phyloP scores from a whole-genome alignment of 139 green algal genomes.

The Gonium pectorale region DNA sequence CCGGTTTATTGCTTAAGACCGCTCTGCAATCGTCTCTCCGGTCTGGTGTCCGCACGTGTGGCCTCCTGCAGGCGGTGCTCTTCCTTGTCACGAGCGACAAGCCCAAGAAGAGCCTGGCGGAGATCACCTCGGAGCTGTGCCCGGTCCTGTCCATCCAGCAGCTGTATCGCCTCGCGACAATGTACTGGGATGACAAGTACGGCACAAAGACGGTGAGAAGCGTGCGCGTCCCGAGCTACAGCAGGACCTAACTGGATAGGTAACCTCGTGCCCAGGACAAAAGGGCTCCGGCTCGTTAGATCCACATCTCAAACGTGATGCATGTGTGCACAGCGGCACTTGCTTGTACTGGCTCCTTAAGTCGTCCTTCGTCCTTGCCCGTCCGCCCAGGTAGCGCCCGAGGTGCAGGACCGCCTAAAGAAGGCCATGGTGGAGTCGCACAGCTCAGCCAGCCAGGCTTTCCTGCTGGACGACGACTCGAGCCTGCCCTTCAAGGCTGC shows the following conservation, averaged over 20 bases:
- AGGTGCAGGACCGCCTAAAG: conserved; percentile 91
- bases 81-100: conserved; percentile 98
- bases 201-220: conserved; percentile 92
- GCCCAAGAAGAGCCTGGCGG: conserved; percentile 93
- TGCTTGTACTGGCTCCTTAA: neutral
- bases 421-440: conserved; percentile 88
- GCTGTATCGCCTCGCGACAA: conserved; percentile 98
- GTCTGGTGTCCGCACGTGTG: too few species aligned
- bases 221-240: neutral
- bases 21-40: too few species aligned
- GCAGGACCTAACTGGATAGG: too few species aligned
- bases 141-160: conserved; percentile 93
- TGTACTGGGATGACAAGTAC: conserved; percentile 97
- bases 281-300: too few species aligned
- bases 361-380: neutral
- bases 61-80: conserved; percentile 78
- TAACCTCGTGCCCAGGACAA: neutral
- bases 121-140: conserved; percentile 97
- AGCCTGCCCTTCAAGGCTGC: conserved; percentile 82
- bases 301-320: neutral
- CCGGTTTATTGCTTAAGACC: too few species aligned
- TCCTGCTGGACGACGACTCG: conserved; percentile 98
- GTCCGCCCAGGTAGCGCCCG: conserved; percentile 29
- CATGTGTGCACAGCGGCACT: neutral
- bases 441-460: conserved; percentile 80